Conservation (phyloP, 768 basidiomycete genomes). For the Phlegmacium glaucopus region DNA sequence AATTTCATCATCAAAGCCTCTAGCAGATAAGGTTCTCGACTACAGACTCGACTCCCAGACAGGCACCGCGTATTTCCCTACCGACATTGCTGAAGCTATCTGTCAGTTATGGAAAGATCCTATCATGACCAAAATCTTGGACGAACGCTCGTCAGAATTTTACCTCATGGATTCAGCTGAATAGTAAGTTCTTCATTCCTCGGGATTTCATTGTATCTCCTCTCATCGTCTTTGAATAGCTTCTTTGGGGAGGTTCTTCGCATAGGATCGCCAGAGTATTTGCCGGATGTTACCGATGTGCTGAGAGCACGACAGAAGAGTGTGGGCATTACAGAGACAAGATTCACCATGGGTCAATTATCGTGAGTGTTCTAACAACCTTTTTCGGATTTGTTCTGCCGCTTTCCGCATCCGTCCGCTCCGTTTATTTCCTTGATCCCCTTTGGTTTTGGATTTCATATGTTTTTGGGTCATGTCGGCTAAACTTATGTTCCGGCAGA, state of each 20-base stretch:
- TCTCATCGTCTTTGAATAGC: slow-evolving; percentile 32
- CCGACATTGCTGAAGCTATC: slow-evolving; percentile 69
- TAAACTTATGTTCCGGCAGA: slow-evolving; percentile 16
- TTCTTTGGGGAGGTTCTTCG: slow-evolving; percentile 86
- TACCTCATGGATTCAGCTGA: slow-evolving; percentile 94
- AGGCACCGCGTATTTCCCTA: slow-evolving; percentile 42
- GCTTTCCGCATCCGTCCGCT: background rate
- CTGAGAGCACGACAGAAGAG: slow-evolving; percentile 87
- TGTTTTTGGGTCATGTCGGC: background rate
- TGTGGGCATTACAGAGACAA: slow-evolving; percentile 87
- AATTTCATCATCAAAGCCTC: slow-evolving; percentile 11
- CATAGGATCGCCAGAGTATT: slow-evolving; percentile 77
- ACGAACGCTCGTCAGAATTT: slow-evolving; percentile 67
- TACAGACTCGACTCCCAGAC: slow-evolving; percentile 47
- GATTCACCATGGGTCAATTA: slow-evolving; percentile 67
- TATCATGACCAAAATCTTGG: slow-evolving; percentile 51
- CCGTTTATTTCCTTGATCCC: no score
- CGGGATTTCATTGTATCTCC: background rate
- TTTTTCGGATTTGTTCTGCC: background rate
- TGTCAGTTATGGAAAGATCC: slow-evolving; percentile 69
- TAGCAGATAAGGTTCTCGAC: slow-evolving; percentile 62
- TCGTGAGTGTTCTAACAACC: slow-evolving; percentile 37
- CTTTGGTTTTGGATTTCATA: no score
- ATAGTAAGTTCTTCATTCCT: slow-evolving; percentile 54
- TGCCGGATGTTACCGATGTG: slow-evolving; percentile 84